These are phyloP conservation scores for Stemphylium lycopersici DNA, from an alignment of 2,329 filamentous ascomycete genomes.

Conservation along the genomic window DNA sequence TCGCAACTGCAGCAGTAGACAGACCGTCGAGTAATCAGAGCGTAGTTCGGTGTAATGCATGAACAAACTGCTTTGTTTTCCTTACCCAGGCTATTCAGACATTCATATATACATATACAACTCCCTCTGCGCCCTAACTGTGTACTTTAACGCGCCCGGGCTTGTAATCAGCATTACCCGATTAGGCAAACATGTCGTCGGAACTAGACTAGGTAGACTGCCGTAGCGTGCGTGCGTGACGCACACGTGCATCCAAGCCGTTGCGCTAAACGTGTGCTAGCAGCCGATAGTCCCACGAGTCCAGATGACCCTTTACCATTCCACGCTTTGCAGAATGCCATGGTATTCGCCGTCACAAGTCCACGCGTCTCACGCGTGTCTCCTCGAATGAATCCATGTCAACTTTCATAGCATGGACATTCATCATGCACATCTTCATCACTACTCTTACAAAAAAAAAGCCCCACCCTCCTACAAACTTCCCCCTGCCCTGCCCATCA, in stretches of 20 bases:
- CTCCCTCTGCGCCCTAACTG: constrained; percentile 17
- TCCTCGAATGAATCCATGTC: too few species aligned
- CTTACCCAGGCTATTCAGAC: not conserved
- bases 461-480: not conserved
- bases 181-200: constrained; percentile 37
- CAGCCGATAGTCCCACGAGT: too few species aligned
- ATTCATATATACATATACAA: not conserved
- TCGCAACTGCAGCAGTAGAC: not conserved
- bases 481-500: constrained; percentile 5
- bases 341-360: too few species aligned
- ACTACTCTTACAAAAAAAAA: not conserved
- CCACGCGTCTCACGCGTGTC: too few species aligned
- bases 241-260: constrained; percentile 31
- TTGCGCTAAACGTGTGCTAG: constrained; percentile 21
- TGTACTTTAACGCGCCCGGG: constrained; percentile 15
- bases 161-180: constrained; percentile 17
- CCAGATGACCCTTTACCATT: too few species aligned
- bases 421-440: not conserved
- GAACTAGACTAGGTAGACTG: constrained; percentile 19
- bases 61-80: not conserved
- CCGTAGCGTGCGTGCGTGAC: constrained; percentile 27
- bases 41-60: too few species aligned
- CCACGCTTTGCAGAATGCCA: too few species aligned
- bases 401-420: too few species aligned
- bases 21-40: not conserved